Percentiles rank a stretch among this genome's conserved stretches.
These are phyloP conservation scores for Pseudogymnoascus sp. DNA, from an alignment of 2,329 filamentous ascomycete genomes.

Conservation along the genomic window DNA sequence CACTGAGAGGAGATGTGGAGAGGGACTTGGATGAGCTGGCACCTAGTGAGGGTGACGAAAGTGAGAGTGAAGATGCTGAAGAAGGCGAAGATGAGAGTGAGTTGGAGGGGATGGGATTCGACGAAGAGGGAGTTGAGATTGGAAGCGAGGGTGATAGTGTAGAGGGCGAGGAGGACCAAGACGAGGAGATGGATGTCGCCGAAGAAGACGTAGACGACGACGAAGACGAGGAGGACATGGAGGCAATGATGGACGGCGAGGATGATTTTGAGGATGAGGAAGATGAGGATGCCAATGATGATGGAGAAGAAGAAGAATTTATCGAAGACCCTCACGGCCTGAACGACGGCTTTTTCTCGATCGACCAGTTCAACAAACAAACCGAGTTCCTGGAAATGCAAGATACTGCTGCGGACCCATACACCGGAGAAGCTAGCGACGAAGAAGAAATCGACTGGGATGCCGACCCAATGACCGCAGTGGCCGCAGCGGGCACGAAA, in stretches of 20 bases:
- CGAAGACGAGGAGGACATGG: constrained; percentile 28
- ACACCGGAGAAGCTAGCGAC: constrained; percentile 66
- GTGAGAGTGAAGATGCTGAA: constrained; percentile 27
- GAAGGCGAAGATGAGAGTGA: constrained; percentile 28
- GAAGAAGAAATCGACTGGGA: constrained; percentile 88
- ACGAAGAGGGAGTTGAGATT: constrained; percentile 29
- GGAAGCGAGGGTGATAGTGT: constrained; percentile 12
- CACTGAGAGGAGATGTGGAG: constrained; percentile 46
- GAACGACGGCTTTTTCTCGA: constrained; percentile 96
- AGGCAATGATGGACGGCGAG: constrained; percentile 21
- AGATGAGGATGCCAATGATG: constrained; percentile 40
- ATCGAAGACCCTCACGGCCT: constrained; percentile 71
- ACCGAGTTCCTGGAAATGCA: constrained; percentile 83
- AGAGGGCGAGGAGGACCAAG: constrained; percentile 25
- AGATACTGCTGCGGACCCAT: constrained; percentile 67
- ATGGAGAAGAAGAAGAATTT: constrained; percentile 45
- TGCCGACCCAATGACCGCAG: constrained; percentile 54
- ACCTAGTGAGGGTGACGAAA: constrained; percentile 17
- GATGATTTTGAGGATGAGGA: constrained; percentile 35
- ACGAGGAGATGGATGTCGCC: constrained; percentile 27
- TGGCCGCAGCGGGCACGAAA: constrained; percentile 23
- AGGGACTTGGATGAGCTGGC: constrained; percentile 32
- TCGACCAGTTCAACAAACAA: constrained; percentile 94
- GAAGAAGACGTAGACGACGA: constrained; percentile 28
- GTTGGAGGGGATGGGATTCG: constrained; percentile 31